These are phyloP conservation scores for Colletotrichum karsti DNA, from an alignment of 2,329 filamentous ascomycete species.

Conservation along the genomic window DNA sequence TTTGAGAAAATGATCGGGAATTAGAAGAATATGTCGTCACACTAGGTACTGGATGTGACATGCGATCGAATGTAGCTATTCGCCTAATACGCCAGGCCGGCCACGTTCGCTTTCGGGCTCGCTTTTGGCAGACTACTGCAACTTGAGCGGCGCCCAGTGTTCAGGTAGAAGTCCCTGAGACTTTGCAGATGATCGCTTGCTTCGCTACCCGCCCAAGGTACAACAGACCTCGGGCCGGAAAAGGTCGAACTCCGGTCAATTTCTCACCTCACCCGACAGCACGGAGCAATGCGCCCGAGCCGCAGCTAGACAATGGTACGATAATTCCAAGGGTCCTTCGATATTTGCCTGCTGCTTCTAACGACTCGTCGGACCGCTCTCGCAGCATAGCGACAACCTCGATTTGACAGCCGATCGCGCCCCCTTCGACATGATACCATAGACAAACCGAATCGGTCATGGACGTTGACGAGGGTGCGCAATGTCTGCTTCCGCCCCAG, in stretches of 20 bases:
- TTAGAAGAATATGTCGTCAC: no score
- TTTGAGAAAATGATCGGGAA: no score
- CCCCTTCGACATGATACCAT: slow-evolving; percentile 11
- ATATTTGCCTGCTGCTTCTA: not conserved
- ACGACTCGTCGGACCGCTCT: not conserved
- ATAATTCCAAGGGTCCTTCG: slow-evolving; percentile 13
- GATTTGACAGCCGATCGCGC: not conserved
- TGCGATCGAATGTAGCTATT: no score
- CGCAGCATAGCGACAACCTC: not conserved
- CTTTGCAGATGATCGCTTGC: no score
- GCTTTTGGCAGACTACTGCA: no score
- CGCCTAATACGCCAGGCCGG: no score
- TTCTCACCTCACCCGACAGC: not conserved
- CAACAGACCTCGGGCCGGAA: no score
- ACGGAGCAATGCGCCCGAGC: not conserved
- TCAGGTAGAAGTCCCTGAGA: no score
- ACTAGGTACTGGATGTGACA: no score
- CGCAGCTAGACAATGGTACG: slow-evolving; percentile 7
- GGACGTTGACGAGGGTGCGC: slow-evolving; percentile 22
- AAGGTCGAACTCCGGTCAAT: not conserved
- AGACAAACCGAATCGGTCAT: slow-evolving; percentile 17
- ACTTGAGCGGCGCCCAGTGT: no score
- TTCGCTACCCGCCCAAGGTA: no score
- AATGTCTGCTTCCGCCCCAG: slow-evolving; percentile 57
- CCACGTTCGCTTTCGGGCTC: not conserved